Evolutionary conservation across 1,139 yeast species (phyloP).

Genomic region (Scheffersomyces parashehatae): DNA sequence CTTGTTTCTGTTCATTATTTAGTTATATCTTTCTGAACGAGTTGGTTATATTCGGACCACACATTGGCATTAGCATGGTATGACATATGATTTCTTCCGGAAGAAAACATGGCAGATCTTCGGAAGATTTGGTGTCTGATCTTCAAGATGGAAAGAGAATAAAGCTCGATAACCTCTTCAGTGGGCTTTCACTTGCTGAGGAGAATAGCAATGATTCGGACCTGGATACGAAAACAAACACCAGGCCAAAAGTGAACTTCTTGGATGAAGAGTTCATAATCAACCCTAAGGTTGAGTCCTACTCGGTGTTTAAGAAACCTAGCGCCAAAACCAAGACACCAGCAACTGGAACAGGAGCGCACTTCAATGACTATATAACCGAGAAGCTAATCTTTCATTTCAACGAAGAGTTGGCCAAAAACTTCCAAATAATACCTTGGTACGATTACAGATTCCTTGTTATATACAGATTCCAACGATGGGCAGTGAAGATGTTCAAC

Average conservation of each 20-base stretch:
- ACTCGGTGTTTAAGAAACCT: conserved; percentile 11
- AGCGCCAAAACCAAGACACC: conserved; percentile 1
- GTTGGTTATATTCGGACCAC: no score
- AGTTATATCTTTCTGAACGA: no score
- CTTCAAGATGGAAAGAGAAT: conserved; percentile 18
- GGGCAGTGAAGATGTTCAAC: conserved; percentile 43
- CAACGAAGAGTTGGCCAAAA: conserved; percentile 16
- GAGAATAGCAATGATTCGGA: background rate
- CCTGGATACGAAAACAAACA: no score
- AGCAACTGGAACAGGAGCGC: conserved; percentile 4
- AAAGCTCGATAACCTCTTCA: conserved; percentile 25
- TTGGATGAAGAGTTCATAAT: conserved; percentile 9
- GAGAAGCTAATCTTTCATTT: conserved; percentile 27
- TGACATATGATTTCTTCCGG: no score
- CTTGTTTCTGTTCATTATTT: no score
- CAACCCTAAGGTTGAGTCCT: conserved; percentile 17
- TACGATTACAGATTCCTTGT: conserved; percentile 26
- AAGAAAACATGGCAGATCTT: no score
- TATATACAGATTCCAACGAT: conserved; percentile 30
- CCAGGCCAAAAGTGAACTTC: background rate
- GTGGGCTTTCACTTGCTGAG: conserved; percentile 16
- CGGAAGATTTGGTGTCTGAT: no score
- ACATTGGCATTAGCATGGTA: no score
- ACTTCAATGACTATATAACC: conserved; percentile 25
- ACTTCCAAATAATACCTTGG: conserved; percentile 22